phyloP scores from a whole-genome alignment of 1,284 basidiomycete genomes.

The Testicularia cyperi region DNA sequence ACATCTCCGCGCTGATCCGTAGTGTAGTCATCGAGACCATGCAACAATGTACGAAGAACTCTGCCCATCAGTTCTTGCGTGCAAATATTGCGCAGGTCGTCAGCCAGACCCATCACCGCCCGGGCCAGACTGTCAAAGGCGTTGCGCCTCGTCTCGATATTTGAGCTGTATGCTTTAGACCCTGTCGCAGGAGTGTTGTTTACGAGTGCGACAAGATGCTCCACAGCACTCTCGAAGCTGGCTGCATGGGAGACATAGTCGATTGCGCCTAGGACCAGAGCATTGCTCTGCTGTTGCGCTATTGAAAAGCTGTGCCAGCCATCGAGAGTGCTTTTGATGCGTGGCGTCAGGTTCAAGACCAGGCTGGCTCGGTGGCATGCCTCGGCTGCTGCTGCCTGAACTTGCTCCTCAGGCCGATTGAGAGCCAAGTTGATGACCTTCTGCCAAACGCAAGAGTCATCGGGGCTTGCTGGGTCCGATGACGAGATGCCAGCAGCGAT shows the following conservation, averaged over 20 bases:
- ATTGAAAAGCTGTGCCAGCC: slow-evolving; percentile 68
- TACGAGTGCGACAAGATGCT: slow-evolving; percentile 68
- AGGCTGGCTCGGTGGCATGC: slow-evolving; percentile 71
- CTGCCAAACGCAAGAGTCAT: slow-evolving; percentile 19
- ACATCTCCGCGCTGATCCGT: slow-evolving; percentile 94
- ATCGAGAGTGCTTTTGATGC: slow-evolving; percentile 61
- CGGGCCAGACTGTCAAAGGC: slow-evolving; percentile 69
- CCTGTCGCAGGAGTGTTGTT: slow-evolving; percentile 64
- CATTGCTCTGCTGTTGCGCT: slow-evolving; percentile 73
- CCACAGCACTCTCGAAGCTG: slow-evolving; percentile 65
- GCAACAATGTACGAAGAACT: slow-evolving; percentile 54
- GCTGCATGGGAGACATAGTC: slow-evolving; percentile 68
- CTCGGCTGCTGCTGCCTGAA: slow-evolving; percentile 74
- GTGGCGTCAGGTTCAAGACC: slow-evolving; percentile 66
- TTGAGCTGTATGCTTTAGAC: slow-evolving; percentile 15
- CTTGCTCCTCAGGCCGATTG: slow-evolving; percentile 68
- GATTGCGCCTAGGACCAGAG: slow-evolving; percentile 73
- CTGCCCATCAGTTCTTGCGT: background rate
- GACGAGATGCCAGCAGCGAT: slow-evolving; percentile 64
- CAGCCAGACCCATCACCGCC: slow-evolving; percentile 1
- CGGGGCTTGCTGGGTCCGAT: background rate
- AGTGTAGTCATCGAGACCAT: slow-evolving; percentile 82
- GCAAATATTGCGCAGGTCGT: background rate
- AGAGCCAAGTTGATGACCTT: slow-evolving; percentile 71
- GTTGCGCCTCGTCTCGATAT: slow-evolving; percentile 71